Conservation (phyloP, 306 rosid species). For the Psophocarpus tetragonolobus region DNA sequence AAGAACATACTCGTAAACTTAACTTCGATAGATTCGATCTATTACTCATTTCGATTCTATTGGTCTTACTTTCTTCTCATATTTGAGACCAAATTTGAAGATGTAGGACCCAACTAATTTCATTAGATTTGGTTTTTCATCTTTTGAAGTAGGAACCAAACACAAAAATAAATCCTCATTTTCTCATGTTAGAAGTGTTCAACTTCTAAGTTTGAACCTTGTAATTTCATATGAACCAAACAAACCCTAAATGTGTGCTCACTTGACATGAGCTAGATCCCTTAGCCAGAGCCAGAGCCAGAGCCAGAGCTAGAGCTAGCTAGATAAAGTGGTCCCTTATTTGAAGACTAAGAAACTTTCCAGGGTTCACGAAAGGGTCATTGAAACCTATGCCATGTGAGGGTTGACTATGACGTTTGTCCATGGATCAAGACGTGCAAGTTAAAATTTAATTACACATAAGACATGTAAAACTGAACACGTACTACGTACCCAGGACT, state of each 20-base stretch:
- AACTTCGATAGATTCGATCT: too few species aligned
- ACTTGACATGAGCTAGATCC: not conserved
- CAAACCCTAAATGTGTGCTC: not conserved
- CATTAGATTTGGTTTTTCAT: too few species aligned
- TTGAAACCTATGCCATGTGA: conserved; percentile 51
- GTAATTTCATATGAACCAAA: too few species aligned
- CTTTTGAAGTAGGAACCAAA: too few species aligned
- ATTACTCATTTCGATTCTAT: too few species aligned
- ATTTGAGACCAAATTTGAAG: too few species aligned
- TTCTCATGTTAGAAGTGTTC: too few species aligned
- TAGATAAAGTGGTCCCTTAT: conserved; percentile 40
- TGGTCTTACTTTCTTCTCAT: too few species aligned
- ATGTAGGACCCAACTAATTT: too few species aligned
- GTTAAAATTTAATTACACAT: not conserved
- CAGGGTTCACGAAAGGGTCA: conserved; percentile 34
- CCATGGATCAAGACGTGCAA: not conserved
- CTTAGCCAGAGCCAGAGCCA: not conserved
- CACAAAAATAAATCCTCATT: too few species aligned
- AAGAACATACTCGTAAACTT: too few species aligned
- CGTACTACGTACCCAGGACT: conserved; percentile 2
- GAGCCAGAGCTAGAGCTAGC: not conserved
- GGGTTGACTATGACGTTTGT: conserved; percentile 37
- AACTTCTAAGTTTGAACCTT: too few species aligned
- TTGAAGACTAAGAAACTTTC: conserved; percentile 18
- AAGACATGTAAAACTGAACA: not conserved